Base-by-base conservation (phyloP, 2,329 filamentous ascomycete genomes). In the Ustilaginoidea virens region DNA sequence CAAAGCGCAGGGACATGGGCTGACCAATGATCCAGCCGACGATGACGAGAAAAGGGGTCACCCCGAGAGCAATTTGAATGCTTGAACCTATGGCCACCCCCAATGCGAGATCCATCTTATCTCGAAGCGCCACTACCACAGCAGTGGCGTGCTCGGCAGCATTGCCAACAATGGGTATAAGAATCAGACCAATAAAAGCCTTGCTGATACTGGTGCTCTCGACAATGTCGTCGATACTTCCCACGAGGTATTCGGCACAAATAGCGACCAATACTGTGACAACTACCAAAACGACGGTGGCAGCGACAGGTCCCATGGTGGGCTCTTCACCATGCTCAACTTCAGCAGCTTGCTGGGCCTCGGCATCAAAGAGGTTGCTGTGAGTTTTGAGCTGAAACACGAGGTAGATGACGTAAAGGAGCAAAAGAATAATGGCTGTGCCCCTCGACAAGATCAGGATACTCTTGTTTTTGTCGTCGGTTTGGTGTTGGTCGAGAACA, bases 141-240 rank as follows among this genome's bases (percentile, higher is more conserved):
- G 80, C 80, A 1, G 80, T 86, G 22, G 85, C 80, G 44, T 86
- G 80, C 50, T 86, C 79, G 3, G 79, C 79, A 2, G 79, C 79
- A 42, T 85, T 85, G 24, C 79, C 79, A 18, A 85, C 79, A 39
- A 85, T 83, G 3, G 79, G 79, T 27, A 85, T 77, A 13, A 85
- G 57, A 28, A 85, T 80, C 27, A 85, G 58, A 59, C 80, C 80
- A 41, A 86, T 82, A 41, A 86, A 86, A 2, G 74, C 81, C 53
- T 80, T 80, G 58, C 74, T 82, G 48, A 86, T 79, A 35, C 74
- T 66, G 2, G 73, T 71, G 24, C 61, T 71, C 39, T 71, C 63
- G 15, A 83, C 80, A 26, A 86, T 66, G 17, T 63, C 60, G 38
- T 83, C 77, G 43, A 85, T 85, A 43, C 74, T 80, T 41, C 71